phyloP scores from a whole-genome alignment of 2,329 filamentous ascomycete species.

The Thelonectria blattea region DNA sequence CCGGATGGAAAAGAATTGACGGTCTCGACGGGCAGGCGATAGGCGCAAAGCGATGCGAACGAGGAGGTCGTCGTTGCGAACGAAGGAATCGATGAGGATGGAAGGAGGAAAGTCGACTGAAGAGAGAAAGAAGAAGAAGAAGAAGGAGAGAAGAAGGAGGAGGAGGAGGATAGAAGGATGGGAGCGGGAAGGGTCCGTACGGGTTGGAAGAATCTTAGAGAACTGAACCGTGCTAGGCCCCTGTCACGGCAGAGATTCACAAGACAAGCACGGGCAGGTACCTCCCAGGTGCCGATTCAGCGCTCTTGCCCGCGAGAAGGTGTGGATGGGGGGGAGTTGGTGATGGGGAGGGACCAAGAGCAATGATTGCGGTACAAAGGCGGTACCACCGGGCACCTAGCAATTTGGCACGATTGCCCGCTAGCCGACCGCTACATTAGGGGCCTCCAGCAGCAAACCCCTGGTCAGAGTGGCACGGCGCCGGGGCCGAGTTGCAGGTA shows the following conservation, averaged over 20 bases:
- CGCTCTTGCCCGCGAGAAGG: not conserved
- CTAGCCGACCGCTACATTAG: no score
- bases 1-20: constrained; percentile 10
- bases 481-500: not conserved
- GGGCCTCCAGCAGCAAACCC: not conserved
- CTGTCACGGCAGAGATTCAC: constrained; percentile 14
- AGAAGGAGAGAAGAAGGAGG: no score
- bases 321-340: not conserved
- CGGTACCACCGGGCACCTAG: not conserved
- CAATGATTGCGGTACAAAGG: not conserved
- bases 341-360: not conserved
- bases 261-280: constrained; percentile 1
- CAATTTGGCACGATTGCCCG: not conserved
- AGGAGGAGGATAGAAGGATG: constrained; percentile 18
- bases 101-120: constrained; percentile 13
- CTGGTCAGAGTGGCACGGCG: not conserved
- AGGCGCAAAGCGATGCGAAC: constrained; percentile 11
- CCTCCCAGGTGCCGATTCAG: constrained; percentile 10
- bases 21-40: constrained; percentile 14
- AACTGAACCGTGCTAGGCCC: constrained; percentile 29
- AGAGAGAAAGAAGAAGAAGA: constrained; percentile 18
- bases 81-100: constrained; percentile 5
- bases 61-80: no score
- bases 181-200: constrained; percentile 15
- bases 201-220: constrained; percentile 19